Conservation (phyloP, 1,284 basidiomycete species). For the Heterobasidion occidentale region DNA sequence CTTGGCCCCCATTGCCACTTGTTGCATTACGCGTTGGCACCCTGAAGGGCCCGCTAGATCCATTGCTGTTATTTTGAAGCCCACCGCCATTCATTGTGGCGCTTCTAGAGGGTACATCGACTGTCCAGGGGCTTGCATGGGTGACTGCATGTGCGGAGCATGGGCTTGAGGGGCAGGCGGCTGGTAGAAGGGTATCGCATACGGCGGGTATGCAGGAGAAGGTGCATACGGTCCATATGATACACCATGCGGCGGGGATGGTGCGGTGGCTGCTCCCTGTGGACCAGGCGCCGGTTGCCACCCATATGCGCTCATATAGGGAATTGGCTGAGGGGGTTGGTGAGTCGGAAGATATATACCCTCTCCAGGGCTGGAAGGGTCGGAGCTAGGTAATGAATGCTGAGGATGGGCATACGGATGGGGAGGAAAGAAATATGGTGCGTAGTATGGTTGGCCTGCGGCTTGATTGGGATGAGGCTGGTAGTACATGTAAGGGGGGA, state of each 20-base stretch:
- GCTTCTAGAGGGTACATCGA: constrained; percentile 9
- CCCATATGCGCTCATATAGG: constrained; percentile 22
- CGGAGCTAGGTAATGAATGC: constrained; percentile 22
- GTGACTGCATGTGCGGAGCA: constrained; percentile 23
- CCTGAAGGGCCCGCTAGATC: constrained; percentile 8
- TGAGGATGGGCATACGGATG: constrained; percentile 5
- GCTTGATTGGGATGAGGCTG: constrained; percentile 12
- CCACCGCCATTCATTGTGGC: constrained; percentile 4
- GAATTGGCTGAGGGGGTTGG: constrained; percentile 19
- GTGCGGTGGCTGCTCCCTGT: constrained; percentile 18
- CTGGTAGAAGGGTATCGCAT: constrained; percentile 41
- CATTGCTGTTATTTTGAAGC: constrained; percentile 8
- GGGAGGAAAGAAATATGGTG: neutral
- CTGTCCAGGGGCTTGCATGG: constrained; percentile 16
- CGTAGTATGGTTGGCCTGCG: neutral
- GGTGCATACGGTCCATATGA: constrained; percentile 30
- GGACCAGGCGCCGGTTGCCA: constrained; percentile 23
- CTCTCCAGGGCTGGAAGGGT: constrained; percentile 24
- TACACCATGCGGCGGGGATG: constrained; percentile 23
- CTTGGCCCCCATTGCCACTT: neutral
- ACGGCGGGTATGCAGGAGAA: constrained; percentile 26
- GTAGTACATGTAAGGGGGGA: constrained; percentile 31
- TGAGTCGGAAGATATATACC: constrained; percentile 25
- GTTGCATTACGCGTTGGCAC: neutral
- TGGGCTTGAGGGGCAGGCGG: constrained; percentile 23